phyloP scores from a whole-genome alignment of 306 rosid species.

The Quercus alba region DNA sequence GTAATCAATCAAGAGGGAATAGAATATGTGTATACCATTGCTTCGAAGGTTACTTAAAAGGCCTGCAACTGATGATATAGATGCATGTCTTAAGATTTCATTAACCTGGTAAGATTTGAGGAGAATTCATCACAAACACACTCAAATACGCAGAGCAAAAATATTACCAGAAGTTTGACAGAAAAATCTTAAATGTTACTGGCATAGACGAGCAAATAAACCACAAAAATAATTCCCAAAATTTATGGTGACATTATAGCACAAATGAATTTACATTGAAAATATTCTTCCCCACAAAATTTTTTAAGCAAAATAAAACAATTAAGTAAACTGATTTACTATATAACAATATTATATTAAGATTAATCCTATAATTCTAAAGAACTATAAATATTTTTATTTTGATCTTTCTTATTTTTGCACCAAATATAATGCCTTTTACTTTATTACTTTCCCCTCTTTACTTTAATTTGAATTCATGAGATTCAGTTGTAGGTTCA shows the following conservation, averaged over 20 bases:
- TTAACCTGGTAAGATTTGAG: conserved; percentile 52
- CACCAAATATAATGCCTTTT: too few species aligned
- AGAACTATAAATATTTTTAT: too few species aligned
- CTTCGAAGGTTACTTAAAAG: conserved; percentile 78
- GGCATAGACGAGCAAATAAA: neutral
- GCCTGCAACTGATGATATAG: conserved; percentile 65
- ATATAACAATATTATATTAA: too few species aligned
- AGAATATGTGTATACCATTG: conserved; percentile 48
- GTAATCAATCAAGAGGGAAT: neutral
- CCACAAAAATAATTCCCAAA: neutral
- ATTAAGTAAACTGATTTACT: too few species aligned
- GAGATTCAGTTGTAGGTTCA: too few species aligned
- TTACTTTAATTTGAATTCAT: too few species aligned
- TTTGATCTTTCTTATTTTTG: too few species aligned
- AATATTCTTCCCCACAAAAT: neutral
- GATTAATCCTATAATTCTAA: too few species aligned
- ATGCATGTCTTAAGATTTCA: conserved; percentile 69
- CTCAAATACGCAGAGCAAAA: neutral
- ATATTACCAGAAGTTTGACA: neutral
- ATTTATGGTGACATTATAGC: neutral
- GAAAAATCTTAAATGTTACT: neutral
- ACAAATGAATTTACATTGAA: neutral
- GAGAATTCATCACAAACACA: conserved; percentile 17
- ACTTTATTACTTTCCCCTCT: too few species aligned
- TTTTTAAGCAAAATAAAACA: neutral